Evolutionary conservation across 169 alveolate genomes (phyloP).

Genomic region (Plasmodium gonderi): DNA sequence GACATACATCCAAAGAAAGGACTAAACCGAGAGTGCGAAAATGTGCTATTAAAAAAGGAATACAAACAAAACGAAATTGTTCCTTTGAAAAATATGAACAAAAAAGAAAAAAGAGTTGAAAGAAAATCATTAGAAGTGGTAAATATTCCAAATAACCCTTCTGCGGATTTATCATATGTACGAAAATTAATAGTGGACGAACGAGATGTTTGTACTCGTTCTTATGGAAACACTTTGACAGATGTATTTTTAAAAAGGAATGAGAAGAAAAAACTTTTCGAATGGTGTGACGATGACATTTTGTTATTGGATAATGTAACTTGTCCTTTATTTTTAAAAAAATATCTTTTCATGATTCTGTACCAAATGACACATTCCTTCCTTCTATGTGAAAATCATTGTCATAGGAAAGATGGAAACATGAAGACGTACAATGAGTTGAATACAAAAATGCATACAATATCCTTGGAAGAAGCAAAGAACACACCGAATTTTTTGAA

Average conservation of each 20-base stretch:
- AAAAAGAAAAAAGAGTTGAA: not conserved
- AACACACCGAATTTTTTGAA: no score
- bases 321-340: constrained; percentile 11
- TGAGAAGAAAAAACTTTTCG: constrained; percentile 11
- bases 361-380: constrained; percentile 14
- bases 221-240: not conserved
- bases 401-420: no score
- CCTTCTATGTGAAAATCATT: not conserved
- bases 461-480: no score
- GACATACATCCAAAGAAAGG: no score
- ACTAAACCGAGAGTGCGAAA: no score
- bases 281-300: constrained; percentile 1
- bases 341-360: constrained; percentile 4
- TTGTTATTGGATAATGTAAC: constrained; percentile 5
- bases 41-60: not conserved
- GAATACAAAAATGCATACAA: no score
- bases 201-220: not conserved
- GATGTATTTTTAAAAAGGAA: constrained; percentile 8
- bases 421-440: no score
- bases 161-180: not conserved
- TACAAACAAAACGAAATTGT: not conserved
- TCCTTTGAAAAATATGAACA: no score
- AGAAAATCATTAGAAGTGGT: not conserved
- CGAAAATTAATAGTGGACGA: not conserved
- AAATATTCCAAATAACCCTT: not conserved